Percentiles rank a stretch among this genome's conserved stretches.
phyloP scores from a whole-genome alignment of 2,329 filamentous ascomycete genomes.

The Juglanconis sp. region DNA sequence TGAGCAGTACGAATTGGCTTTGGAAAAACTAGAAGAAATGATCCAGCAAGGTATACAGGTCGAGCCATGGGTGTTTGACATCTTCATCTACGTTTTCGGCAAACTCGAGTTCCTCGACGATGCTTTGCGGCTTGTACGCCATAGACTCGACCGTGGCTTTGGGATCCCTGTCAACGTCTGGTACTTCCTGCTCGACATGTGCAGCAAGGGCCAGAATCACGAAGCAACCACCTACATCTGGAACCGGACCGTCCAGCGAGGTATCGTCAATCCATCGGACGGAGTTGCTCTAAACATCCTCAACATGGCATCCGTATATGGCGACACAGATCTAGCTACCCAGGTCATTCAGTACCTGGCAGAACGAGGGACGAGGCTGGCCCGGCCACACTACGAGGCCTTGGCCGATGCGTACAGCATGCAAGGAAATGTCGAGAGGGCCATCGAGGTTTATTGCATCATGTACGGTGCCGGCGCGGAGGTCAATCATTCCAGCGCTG shows the following conservation, averaged over 20 bases:
- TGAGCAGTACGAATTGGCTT: constrained; percentile 75
- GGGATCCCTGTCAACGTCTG: constrained; percentile 53
- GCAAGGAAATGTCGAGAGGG: constrained; percentile 57
- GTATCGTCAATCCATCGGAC: constrained; percentile 39
- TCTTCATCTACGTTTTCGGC: constrained; percentile 71
- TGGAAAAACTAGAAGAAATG: constrained; percentile 68
- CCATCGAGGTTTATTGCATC: constrained; percentile 67
- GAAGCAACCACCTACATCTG: constrained; percentile 68
- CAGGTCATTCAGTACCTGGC: constrained; percentile 67
- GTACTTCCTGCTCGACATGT: constrained; percentile 72
- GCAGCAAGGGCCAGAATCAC: constrained; percentile 61
- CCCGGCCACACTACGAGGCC: constrained; percentile 73
- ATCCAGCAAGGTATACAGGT: constrained; percentile 51
- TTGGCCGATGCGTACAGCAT: constrained; percentile 69
- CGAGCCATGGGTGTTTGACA: constrained; percentile 72
- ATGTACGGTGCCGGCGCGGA: constrained; percentile 65
- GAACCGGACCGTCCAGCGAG: constrained; percentile 46
- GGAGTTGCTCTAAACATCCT: constrained; percentile 54
- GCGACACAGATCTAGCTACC: constrained; percentile 66
- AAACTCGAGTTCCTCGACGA: constrained; percentile 74
- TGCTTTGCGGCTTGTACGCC: constrained; percentile 64
- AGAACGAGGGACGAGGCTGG: constrained; percentile 54
- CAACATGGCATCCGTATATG: constrained; percentile 65
- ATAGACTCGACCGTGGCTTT: constrained; percentile 41
- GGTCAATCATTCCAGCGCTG: constrained; percentile 58